Percentiles rank a stretch among this genome's conserved stretches.
Conservation (phyloP, 2,329 filamentous ascomycete species). For the Lecanicillium sp. region DNA sequence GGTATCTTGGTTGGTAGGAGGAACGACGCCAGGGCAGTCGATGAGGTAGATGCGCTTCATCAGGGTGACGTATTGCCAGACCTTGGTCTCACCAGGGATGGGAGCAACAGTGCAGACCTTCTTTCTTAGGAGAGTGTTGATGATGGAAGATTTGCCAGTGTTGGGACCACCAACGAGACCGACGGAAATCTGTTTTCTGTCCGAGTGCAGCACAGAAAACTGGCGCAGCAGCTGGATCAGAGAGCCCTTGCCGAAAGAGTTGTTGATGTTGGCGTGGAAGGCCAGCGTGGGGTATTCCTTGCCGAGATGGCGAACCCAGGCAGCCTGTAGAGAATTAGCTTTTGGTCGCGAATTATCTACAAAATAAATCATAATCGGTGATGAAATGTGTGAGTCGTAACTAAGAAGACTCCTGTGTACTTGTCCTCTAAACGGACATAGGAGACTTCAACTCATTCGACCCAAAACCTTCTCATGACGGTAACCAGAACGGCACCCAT, state of each 20-base stretch:
- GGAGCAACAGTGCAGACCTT: constrained; percentile 90
- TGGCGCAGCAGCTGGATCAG: constrained; percentile 87
- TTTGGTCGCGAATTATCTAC: constrained; percentile 11
- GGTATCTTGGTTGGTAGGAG: constrained; percentile 76
- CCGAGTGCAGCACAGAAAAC: constrained; percentile 82
- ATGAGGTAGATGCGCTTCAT: constrained; percentile 91
- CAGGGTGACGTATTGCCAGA: constrained; percentile 95
- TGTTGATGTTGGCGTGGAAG: constrained; percentile 91
- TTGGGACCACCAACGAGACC: constrained; percentile 78
- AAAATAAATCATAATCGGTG: constrained; percentile 6
- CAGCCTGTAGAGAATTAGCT: constrained; percentile 55
- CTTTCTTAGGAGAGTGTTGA: constrained; percentile 92
- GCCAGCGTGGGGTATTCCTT: constrained; percentile 91
- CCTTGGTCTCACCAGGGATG: constrained; percentile 93
- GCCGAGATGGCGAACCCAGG: constrained; percentile 83
- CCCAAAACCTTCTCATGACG: constrained; percentile 73
- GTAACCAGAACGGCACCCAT: constrained; percentile 83
- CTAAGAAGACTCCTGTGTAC: constrained; percentile 84
- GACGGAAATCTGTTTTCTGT: constrained; percentile 90
- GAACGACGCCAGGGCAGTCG: constrained; percentile 94
- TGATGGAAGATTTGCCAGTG: constrained; percentile 92
- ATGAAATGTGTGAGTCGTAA: constrained; percentile 78
- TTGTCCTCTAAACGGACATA: constrained; percentile 43
- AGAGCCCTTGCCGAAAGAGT: constrained; percentile 93
- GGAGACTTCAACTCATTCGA: constrained; percentile 96